Base-by-base conservation (phyloP, 257 asterid genomes). In the Ballota nigra region DNA sequence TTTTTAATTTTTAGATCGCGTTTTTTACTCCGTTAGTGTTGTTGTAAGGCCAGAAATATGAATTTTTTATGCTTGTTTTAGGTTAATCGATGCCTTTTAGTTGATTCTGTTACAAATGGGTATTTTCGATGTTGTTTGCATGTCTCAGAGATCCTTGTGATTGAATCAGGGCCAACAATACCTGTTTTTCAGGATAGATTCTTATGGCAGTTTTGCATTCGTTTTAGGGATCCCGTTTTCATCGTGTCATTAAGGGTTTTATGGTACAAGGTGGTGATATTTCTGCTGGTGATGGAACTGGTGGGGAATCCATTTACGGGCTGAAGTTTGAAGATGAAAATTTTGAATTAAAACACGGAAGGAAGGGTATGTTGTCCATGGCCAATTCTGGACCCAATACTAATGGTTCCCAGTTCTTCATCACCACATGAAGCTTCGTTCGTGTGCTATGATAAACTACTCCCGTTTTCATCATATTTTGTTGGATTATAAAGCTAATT, bases 241-340 rank as follows among this genome's bases (percentile, higher is more conserved):
- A 93, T 84, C 96, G 98, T 70, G 89, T 93, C 74, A 85, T 93
- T 78, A 88, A 89, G 82, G 77, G 96, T 79, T 93, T 93, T 81
- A 93, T 93, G 98, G 84, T 85, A 73, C 98, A 93, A 91, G 97
- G 97, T 64, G 98, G 98, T 62, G 98, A 93, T 72, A 87, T 90
- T 22, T 80, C 97, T 78, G 90, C 96, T 70, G 96, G 92, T 20
- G 90, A 93, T 85, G 98, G 98, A 40, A 84, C 94, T 31, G 98
- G 98, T 22, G 98, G 98, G 57, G 97, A 93, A 77, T 93, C 97
- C 36, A 93, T 93, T 8, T 93, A 93, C 26, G 98, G 98, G 66
- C 81, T 78, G 65, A 90, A 87, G 73, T 93, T 93, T 73, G 98
- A 90, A 71, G 97, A 93, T 74, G 98, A 93, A 64, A 93, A 88